Conservation (phyloP, 2,329 filamentous ascomycete genomes). For the Aspergillus pseudoterreus region DNA sequence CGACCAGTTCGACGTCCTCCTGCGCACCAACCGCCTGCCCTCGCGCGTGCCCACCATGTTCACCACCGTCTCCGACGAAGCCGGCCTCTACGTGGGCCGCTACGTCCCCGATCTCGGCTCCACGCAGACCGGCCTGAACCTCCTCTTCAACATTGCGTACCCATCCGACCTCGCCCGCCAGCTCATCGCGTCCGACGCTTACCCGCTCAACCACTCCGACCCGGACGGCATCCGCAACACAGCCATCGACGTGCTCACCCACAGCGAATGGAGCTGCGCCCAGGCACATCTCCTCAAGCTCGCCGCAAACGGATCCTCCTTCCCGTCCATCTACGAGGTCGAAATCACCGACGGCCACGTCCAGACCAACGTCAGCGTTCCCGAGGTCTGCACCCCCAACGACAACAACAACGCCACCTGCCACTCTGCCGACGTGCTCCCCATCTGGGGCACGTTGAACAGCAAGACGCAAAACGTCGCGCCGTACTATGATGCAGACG, state of each 20-base stretch:
- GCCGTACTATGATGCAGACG: slow-evolving; percentile 18
- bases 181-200: slow-evolving; percentile 12
- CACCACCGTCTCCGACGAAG: slow-evolving; percentile 24
- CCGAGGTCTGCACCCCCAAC: slow-evolving; percentile 23
- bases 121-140: slow-evolving; percentile 8
- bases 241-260: slow-evolving; percentile 10
- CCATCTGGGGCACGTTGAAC: slow-evolving; percentile 25
- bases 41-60: slow-evolving; percentile 26
- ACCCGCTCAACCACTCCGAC: slow-evolving; percentile 11
- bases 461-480: slow-evolving; percentile 18
- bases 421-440: slow-evolving; percentile 24
- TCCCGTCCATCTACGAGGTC: slow-evolving; percentile 20
- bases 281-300: slow-evolving; percentile 16
- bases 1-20: slow-evolving; percentile 24
- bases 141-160: slow-evolving; percentile 13
- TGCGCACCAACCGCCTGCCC: slow-evolving; percentile 16
- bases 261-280: slow-evolving; percentile 18
- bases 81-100: slow-evolving; percentile 14
- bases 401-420: slow-evolving; percentile 23
- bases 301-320: slow-evolving; percentile 1
- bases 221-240: slow-evolving; percentile 17
- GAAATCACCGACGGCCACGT: slow-evolving; percentile 22
- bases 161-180: slow-evolving; percentile 12
- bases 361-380: slow-evolving; percentile 12
- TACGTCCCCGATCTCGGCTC: slow-evolving; percentile 11